Base-by-base conservation (phyloP, 495 filamentous ascomycete genomes). In the Aspergillus leporis region DNA sequence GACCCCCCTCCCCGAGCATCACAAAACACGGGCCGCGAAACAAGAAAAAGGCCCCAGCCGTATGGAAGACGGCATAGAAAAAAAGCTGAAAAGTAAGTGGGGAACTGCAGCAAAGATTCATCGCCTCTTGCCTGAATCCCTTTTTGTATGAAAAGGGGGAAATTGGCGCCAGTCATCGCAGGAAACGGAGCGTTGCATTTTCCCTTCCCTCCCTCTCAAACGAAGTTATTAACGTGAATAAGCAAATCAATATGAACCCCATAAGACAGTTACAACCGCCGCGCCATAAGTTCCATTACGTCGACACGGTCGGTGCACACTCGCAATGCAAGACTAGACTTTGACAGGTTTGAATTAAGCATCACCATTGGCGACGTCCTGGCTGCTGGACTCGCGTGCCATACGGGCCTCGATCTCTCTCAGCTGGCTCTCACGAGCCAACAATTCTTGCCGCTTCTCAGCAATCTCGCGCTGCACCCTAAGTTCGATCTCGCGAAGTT, bases 391-490 rank as follows among this genome's bases (percentile, higher is more conserved):
- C 70, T 90, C 88, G 66, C 88, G 81, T 57, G 84, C 81, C 88
- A 91, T 91, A 61, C 88, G 81, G 54, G 85, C 87, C 76, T 91
- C 88, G 70, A 97, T 96, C 80, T 98, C 94, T 76, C 92, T 90
- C 64, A 98, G 85, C 78, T 98, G 94, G 71, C 92, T 96, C 81
- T 98, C 94, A 74, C 95, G 92, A 60, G 94, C 94, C 72, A 98
- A 80, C 53, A 98, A 82, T 79, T 98, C 94, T 81, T 98, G 94
- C 79, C 94, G 88, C 86, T 98, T 98, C 83, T 98, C 94, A 76
- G 96, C 96, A 79, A 98, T 98, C 79, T 98, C 94, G 66, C 93
- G 90, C 81, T 98, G 93, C 55, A 98, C 95, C 86, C 98, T 98
- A 80, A 96, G 78, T 71, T 98, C 94, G 71, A 98, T 98, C 81